A percentile compares a stretch with the other conserved stretches of the same genome.
Conservation (phyloP, 1,139 yeast species). For the Starmera stellimalicola region DNA sequence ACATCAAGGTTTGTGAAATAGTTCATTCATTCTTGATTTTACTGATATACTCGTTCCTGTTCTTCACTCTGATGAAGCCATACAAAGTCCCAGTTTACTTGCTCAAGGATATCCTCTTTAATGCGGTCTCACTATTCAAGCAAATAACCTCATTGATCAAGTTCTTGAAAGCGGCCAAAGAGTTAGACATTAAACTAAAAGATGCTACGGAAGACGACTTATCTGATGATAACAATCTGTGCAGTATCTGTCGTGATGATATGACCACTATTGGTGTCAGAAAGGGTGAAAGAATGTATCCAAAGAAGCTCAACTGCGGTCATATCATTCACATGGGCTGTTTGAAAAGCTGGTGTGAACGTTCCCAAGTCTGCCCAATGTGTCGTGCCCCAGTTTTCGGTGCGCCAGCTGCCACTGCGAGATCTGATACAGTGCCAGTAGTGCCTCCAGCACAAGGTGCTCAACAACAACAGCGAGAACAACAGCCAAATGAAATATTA, state of each 20-base stretch:
- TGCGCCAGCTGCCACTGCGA: conserved; percentile 11
- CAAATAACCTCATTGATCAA: conserved; percentile 44
- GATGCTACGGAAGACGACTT: conserved; percentile 57
- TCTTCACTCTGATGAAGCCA: conserved; percentile 37
- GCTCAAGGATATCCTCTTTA: conserved; percentile 55
- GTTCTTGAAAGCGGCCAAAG: conserved; percentile 52
- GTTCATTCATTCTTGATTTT: conserved; percentile 35
- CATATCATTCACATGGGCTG: conserved; percentile 90
- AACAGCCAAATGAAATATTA: too few relatives aligned
- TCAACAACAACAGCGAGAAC: conserved; percentile 2
- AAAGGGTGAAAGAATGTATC: conserved; percentile 38
- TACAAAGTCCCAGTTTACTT: conserved; percentile 54
- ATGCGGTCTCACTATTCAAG: conserved; percentile 38
- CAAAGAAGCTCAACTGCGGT: conserved; percentile 73
- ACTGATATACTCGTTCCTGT: conserved; percentile 39
- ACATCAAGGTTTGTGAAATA: conserved; percentile 50
- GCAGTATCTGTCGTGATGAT: conserved; percentile 82
- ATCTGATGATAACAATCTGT: conserved; percentile 47
- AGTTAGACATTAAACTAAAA: conserved; percentile 55
- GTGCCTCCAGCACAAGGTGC: conserved; percentile 4
- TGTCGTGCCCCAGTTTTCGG: conserved; percentile 69
- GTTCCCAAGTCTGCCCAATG: conserved; percentile 87
- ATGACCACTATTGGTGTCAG: conserved; percentile 38
- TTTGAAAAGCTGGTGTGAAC: conserved; percentile 84
- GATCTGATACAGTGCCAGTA: conserved; percentile 10